Evolutionary conservation across 371 early-diverging fungal species (phyloP), one percentile per base, ranked within the genome.

Genomic region (Actinomucor elegans): DNA sequence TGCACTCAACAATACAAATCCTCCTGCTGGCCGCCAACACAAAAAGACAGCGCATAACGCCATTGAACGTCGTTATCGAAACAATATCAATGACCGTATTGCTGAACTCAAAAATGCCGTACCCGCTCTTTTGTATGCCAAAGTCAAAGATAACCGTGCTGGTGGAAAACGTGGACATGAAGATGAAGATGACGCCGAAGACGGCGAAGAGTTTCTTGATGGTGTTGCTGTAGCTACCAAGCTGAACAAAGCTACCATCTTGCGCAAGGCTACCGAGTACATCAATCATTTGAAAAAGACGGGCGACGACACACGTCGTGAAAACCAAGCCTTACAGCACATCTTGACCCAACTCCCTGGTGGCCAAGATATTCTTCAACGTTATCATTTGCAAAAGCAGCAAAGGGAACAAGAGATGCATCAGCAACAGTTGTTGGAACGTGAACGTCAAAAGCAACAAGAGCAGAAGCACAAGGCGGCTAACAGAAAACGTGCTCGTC

Each of bases 31-130:
- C 11, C 59, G 66, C 15, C 60, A 66, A 20, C 71, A 66, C n/a
- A 91, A 93, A 66, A 94, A 93, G 66, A 88, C 90, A 6, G 92
- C 94, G 1, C 96, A 96, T 65, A 96, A 94, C 52, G 94, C 91
- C 4, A 94, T 94, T 40, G 96, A 96, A 69, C 84, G 92, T 11
- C 86, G 93, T 37, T 94, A 94, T 66, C 86, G 96, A 52, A 94
- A n/a, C n/a, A n/a, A n/a, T n/a, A n/a, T n/a, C n/a, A n/a, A n/a
- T n/a, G n/a, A n/a, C n/a, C n/a, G n/a, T 29, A 94, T 96, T 45
- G 73, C 87, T 26, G 93, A 94, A 40, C 77, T 96, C 7, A 87
- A 87, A 54, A 79, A 81, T 50, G 87, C 90, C 0, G 92, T 96
- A 3, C 96, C 96, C 0, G 93, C 94, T 0, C 72, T 95, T 5